Evolutionary conservation across 208 protist genomes (phyloP), one percentile per base, ranked within the genome.

Genomic region (Wallacemonas collosoma): DNA sequence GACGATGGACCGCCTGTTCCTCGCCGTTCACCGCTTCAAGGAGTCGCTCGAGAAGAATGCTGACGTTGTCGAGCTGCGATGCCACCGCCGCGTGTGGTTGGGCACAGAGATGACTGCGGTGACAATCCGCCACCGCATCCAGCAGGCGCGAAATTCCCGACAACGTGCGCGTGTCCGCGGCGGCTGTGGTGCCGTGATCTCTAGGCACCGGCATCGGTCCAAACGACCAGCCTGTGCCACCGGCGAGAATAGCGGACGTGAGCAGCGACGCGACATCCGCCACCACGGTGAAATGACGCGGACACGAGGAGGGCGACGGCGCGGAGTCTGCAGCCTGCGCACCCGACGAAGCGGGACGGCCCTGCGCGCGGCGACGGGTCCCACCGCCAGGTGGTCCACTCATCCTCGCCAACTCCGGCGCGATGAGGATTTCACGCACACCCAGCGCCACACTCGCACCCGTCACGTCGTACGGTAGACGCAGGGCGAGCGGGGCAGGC

Each of bases 381-480:
- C 26, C 26, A 26, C 26, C 26, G 26, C 26, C 26, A 26, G 26
- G 26, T 26, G 45, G 45, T 14, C 9, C 63, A 55, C 63, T 64
- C 14, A 64, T 15, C 41, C 38, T 5, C 35, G 17, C 14, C 38
- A 73, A 15, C 51, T 89, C 79, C 3, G 91, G 91, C 47, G 85
- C 57, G 17, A 94, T 67, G 15, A 92, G 9, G 39, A 96, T 55
- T 51, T 93, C 85, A 36, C 77, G 77, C 11, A 68, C 58, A 38
- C 91, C 87, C 8, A 94, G 72, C 0, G 80, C 81, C 12, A 94
- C 64, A 71, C 89, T 91, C 41, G 80, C 79, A 4, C 75, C 86
- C 14, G 11, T 51, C 0, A 85, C 77, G 60, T 83, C 77, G 74
- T 88, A 93, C 47, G 91, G 91, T 48, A 96, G 58, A 3, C 88